Conservation (phyloP, 2,329 filamentous ascomycete genomes). For the Trichophyton rubrum region DNA sequence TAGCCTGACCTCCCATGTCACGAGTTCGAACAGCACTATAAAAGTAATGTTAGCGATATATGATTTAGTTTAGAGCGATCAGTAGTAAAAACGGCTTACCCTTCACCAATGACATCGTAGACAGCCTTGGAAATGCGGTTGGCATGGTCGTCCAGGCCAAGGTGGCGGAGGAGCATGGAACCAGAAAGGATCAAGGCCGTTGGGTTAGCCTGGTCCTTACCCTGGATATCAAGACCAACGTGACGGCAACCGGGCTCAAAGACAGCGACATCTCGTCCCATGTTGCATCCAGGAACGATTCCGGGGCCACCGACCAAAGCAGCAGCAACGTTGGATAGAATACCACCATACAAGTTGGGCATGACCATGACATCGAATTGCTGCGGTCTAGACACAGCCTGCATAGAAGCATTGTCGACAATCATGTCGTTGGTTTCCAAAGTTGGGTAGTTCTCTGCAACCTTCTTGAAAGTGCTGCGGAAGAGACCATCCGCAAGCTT, state of each 20-base stretch:
- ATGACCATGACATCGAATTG: conserved; percentile 99
- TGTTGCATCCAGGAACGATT: conserved; percentile 97
- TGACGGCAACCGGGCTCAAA: conserved; percentile 99
- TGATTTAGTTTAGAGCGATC: neutral
- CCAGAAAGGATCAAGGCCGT: conserved; percentile 90
- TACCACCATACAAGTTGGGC: conserved; percentile 98
- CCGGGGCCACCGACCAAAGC: conserved; percentile 93
- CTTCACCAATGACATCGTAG: conserved; percentile 73
- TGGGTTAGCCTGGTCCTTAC: conserved; percentile 98
- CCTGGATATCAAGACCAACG: conserved; percentile 98
- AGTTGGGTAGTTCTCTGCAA: conserved; percentile 89
- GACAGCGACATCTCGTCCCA: conserved; percentile 94
- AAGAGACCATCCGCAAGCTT: conserved; percentile 98
- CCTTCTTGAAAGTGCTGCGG: conserved; percentile 89
- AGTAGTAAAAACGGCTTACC: conserved; percentile 44
- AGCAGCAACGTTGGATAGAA: conserved; percentile 96
- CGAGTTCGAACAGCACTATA: conserved; percentile 54
- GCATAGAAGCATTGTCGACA: conserved; percentile 99
- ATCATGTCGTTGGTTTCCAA: conserved; percentile 99
- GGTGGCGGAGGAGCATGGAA: conserved; percentile 92
- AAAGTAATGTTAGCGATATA: neutral
- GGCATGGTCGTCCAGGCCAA: conserved; percentile 94
- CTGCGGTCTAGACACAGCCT: conserved; percentile 89
- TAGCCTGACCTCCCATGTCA: conserved; percentile 86
- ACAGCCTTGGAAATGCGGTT: conserved; percentile 86